Evolutionary conservation across 306 rosid genomes (phyloP).

Genomic region (Argentina anserina): DNA sequence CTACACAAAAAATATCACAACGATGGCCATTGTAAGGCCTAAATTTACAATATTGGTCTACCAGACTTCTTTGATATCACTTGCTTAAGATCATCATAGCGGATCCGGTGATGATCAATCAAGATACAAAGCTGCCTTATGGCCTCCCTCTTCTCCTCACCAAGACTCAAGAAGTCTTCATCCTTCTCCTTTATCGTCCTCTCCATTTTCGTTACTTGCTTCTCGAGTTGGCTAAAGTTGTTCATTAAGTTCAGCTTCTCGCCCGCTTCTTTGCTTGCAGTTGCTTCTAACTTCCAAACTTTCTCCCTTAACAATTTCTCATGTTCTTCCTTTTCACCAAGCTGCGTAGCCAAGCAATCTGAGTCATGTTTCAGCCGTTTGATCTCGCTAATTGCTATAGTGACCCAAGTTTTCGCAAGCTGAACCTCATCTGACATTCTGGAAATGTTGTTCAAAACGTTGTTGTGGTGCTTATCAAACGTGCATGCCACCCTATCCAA

Average conservation of each 20-base stretch:
- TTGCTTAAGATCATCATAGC: conserved; percentile 43
- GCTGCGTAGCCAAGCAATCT: conserved; percentile 21
- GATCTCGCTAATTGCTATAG: conserved; percentile 32
- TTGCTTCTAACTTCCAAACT: conserved; percentile 56
- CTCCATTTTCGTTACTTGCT: conserved; percentile 47
- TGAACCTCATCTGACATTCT: conserved; percentile 38
- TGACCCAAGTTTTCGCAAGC: conserved; percentile 42
- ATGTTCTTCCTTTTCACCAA: conserved; percentile 47
- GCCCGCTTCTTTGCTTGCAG: conserved; percentile 53
- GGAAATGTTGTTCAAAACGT: conserved; percentile 23
- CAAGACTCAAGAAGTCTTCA: conserved; percentile 43
- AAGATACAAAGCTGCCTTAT: conserved; percentile 69
- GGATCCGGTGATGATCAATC: conserved; percentile 60
- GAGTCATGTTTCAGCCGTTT: conserved; percentile 25
- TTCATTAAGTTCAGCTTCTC: conserved; percentile 50
- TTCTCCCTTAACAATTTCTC: conserved; percentile 45
- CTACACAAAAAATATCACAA: neutral
- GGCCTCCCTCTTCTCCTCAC: conserved; percentile 71
- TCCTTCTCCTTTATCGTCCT: conserved; percentile 50
- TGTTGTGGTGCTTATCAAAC: conserved; percentile 34
- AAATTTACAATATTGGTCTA: conserved; percentile 12
- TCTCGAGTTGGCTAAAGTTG: conserved; percentile 46
- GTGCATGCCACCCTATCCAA: conserved; percentile 26
- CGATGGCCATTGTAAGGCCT: conserved; percentile 3
- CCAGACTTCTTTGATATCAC: conserved; percentile 20